These are phyloP conservation scores for Phaffomyces antillensis DNA, from an alignment of 805 yeast genomes.

Conservation along the genomic window DNA sequence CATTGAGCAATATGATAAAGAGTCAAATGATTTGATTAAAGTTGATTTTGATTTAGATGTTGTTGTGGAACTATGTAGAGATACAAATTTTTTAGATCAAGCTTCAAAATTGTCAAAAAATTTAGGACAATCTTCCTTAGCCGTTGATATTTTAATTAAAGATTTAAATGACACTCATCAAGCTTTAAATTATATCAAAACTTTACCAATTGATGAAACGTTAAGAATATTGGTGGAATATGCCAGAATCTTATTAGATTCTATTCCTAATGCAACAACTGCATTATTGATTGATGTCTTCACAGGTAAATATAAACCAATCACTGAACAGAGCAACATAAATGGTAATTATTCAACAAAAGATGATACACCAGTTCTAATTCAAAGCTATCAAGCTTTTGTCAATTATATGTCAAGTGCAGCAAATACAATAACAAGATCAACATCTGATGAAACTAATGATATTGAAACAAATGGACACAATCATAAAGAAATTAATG, in stretches of 20 bases:
- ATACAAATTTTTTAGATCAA: constrained; percentile 56
- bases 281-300: constrained; percentile 77
- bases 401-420: constrained; percentile 43
- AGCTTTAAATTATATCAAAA: constrained; percentile 58
- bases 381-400: constrained; percentile 52
- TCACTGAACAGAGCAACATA: constrained; percentile 9
- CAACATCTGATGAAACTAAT: constrained; percentile 2
- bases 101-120: constrained; percentile 66
- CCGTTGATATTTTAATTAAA: constrained; percentile 66
- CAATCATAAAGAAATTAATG: neutral
- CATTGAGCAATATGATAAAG: constrained; percentile 36
- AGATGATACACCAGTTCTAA: constrained; percentile 19
- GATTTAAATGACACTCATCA: constrained; percentile 55
- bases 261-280: constrained; percentile 74
- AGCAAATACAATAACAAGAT: constrained; percentile 19
- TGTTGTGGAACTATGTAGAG: constrained; percentile 64
- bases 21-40: constrained; percentile 24
- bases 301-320: constrained; percentile 72
- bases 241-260: constrained; percentile 57
- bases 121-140: constrained; percentile 64
- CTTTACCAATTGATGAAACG: constrained; percentile 70
- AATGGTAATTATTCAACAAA: constrained; percentile 11
- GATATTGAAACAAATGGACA: constrained; percentile 4
- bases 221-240: constrained; percentile 61
- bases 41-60: constrained; percentile 59